These are phyloP conservation scores for Heliamphora exappendiculata DNA, from an alignment of 148 eudicot species.

Conservation along the genomic window DNA sequence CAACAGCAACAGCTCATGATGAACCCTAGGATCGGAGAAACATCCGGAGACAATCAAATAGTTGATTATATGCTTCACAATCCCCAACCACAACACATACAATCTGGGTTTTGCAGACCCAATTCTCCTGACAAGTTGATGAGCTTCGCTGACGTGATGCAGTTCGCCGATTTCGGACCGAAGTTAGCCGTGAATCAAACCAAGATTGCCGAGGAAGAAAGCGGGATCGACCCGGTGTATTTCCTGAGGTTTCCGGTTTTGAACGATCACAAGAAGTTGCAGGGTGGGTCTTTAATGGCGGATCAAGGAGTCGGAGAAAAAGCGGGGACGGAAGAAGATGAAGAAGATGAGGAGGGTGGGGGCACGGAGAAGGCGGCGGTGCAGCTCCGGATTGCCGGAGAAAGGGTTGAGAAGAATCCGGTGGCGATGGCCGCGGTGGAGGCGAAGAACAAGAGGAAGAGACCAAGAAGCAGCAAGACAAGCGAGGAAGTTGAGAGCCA, in stretches of 20 bases:
- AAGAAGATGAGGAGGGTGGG: slow-evolving; percentile 18
- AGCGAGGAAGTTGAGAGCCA: slow-evolving; percentile 93
- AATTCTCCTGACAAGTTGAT: slow-evolving; percentile 44
- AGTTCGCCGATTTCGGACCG: slow-evolving; percentile 86
- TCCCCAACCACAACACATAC: slow-evolving; percentile 20
- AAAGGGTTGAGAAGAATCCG: slow-evolving; percentile 24
- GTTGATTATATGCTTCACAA: slow-evolving; percentile 42
- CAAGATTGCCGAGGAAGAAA: slow-evolving; percentile 21
- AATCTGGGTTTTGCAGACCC: slow-evolving; percentile 23
- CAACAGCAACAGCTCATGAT: slow-evolving; percentile 27
- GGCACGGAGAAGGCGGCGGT: slow-evolving; percentile 17
- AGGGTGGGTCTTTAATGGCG: slow-evolving; percentile 19
- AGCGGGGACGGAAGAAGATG: slow-evolving; percentile 13
- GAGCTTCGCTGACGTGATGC: slow-evolving; percentile 84
- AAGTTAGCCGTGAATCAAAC: slow-evolving; percentile 49
- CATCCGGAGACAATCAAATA: slow-evolving; percentile 23
- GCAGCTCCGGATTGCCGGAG: slow-evolving; percentile 20
- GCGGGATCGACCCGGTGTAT: slow-evolving; percentile 44
- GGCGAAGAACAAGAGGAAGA: slow-evolving; percentile 64
- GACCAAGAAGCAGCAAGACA: slow-evolving; percentile 74
- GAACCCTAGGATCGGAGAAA: slow-evolving; percentile 11
- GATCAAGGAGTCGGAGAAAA: slow-evolving; percentile 7
- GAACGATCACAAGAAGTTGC: slow-evolving; percentile 35
- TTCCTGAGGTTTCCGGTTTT: slow-evolving; percentile 72
- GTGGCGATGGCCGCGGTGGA: slow-evolving; percentile 19